Evolutionary conservation across 805 yeast genomes (phyloP), one percentile per base, ranked within the genome.

Genomic region (Starmerella kuoi): DNA sequence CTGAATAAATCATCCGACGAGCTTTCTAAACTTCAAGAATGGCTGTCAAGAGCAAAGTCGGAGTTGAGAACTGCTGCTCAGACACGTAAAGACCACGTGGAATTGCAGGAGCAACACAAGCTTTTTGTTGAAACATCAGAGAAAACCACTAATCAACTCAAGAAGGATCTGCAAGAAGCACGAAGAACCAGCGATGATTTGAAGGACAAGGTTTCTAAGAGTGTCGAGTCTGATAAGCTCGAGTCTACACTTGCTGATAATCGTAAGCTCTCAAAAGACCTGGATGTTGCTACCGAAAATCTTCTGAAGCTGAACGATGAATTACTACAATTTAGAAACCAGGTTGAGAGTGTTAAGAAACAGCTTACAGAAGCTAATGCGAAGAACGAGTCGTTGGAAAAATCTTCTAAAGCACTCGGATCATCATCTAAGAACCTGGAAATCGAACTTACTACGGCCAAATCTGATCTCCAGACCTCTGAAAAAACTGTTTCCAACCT

Each of bases 41-140:
- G 46, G 44, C 47, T 53, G 6, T 49, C 53, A 18, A 47, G 49
- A 15, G 53, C 55, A n/a, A 45, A 49, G 22, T 51, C 50, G 2
- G 44, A 42, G 37, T 26, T 42, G 22, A 40, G 39, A 14, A 27
- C 32, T 12, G 44, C 45, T 4, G 45, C 37, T 1, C 17, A n/a
- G n/a, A 26, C 40, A 2, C 33, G 37, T 2, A 21, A 22, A 14
- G 33, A 31, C 4, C 36, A 38, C 11, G n/a, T 26, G 1, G 15
- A 46, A 21, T 40, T 45, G 5, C 40, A 43, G 25, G 27, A 36
- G 23, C 22, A 38, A 21, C 49, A 53, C 25, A 32, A 38, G 32
- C 24, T 19, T n/a, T n/a, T 33, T 18, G 4, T 5, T 4, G 37
- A 33, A n/a, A 22, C 12, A 9, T 9, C 33, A n/a, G 18, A n/a